Conservation (phyloP, 768 basidiomycete genomes). For the Tulasnella sp. region DNA sequence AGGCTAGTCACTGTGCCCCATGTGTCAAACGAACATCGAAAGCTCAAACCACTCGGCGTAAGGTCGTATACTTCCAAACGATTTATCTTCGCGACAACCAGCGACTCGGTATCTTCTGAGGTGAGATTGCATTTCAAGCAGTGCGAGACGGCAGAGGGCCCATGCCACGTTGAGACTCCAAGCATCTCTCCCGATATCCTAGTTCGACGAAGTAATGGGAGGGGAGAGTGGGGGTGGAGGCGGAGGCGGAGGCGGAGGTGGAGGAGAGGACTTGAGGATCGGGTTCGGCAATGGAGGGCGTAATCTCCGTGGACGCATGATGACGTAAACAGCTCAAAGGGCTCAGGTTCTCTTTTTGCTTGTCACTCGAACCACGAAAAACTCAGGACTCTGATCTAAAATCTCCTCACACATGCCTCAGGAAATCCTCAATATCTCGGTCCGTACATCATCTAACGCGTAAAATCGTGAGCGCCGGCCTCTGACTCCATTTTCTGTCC, state of each 20-base stretch:
- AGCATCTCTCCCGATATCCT: conserved; percentile 40
- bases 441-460: conserved; percentile 31
- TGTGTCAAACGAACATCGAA: conserved; percentile 58
- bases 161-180: conserved; percentile 71
- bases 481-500: conserved; percentile 20
- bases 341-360: background rate
- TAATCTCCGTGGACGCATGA: background rate
- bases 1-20: conserved; percentile 47
- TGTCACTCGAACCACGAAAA: background rate
- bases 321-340: conserved; percentile 13
- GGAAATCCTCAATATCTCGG: conserved; percentile 83
- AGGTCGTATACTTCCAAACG: conserved; percentile 66
- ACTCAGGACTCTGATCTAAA: conserved; percentile 1
- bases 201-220: background rate
- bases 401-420: conserved; percentile 37
- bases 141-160: conserved; percentile 63
- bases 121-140: conserved; percentile 67
- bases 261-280: background rate
- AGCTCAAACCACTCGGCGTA: conserved; percentile 53
- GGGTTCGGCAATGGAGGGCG: background rate
- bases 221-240: background rate
- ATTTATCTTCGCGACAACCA: conserved; percentile 65
- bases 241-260: conserved; percentile 9
- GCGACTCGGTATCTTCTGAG: conserved; percentile 50
- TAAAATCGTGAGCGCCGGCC: background rate